phyloP scores from a whole-genome alignment of 148 eudicot genomes.

The Rhododendron ovatum region DNA sequence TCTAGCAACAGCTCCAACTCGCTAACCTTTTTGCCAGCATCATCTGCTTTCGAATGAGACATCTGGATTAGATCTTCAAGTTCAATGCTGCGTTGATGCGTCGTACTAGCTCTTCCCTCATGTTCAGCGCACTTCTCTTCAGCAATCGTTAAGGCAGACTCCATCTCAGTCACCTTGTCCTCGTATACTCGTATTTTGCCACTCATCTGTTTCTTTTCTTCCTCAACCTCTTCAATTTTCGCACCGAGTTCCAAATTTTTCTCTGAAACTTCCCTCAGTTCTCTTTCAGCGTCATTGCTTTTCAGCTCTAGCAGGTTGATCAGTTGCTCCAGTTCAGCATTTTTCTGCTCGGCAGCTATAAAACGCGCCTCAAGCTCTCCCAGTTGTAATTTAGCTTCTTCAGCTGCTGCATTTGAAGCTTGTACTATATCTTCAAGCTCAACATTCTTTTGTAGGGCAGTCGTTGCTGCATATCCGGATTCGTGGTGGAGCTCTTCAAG shows the following conservation, averaged over 20 bases:
- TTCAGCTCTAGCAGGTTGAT: slow-evolving; percentile 34
- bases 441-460: slow-evolving; percentile 33
- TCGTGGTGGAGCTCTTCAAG: slow-evolving; percentile 50
- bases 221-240: slow-evolving; percentile 24
- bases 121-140: slow-evolving; percentile 42
- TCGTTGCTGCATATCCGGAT: slow-evolving; percentile 37
- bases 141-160: slow-evolving; percentile 41
- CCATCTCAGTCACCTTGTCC: slow-evolving; percentile 34
- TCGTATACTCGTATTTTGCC: slow-evolving; percentile 25
- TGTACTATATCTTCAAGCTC: slow-evolving; percentile 40
- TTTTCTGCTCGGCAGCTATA: slow-evolving; percentile 29
- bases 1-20: slow-evolving; percentile 59
- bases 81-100: slow-evolving; percentile 56
- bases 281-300: slow-evolving; percentile 38
- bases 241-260: slow-evolving; percentile 27
- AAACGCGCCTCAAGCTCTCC: slow-evolving; percentile 32
- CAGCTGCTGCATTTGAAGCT: slow-evolving; percentile 33
- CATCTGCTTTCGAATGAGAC: slow-evolving; percentile 58
- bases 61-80: slow-evolving; percentile 55
- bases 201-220: slow-evolving; percentile 37
- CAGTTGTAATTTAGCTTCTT: slow-evolving; percentile 40
- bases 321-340: slow-evolving; percentile 37
- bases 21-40: slow-evolving; percentile 48
- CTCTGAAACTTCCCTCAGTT: slow-evolving; percentile 27
- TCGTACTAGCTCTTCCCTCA: slow-evolving; percentile 38